These are phyloP conservation scores for Balansia obtecta DNA, from an alignment of 2,329 filamentous ascomycete species.

Conservation along the genomic window DNA sequence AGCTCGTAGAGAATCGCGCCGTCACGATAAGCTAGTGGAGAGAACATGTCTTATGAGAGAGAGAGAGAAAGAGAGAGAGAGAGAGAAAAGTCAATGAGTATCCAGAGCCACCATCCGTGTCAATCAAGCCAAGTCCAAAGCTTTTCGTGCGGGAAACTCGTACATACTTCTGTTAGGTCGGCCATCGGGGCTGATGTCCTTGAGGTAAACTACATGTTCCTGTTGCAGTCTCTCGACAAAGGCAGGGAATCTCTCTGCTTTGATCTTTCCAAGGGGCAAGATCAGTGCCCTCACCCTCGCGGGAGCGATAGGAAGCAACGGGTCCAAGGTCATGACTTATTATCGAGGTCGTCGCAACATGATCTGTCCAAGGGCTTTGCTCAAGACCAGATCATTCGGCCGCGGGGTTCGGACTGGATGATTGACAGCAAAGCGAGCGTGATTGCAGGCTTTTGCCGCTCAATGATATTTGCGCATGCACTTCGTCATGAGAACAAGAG, in stretches of 20 bases:
- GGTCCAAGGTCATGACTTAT: constrained; percentile 72
- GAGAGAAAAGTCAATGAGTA: constrained; percentile 10
- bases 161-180: constrained; percentile 78
- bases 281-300: constrained; percentile 82
- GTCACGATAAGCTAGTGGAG: constrained; percentile 73
- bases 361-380: constrained; percentile 10
- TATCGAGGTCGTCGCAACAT: constrained; percentile 26
- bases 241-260: constrained; percentile 62
- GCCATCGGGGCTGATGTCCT: constrained; percentile 75
- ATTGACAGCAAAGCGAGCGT: not conserved
- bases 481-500: not conserved
- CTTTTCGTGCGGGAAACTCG: constrained; percentile 5
- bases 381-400: not conserved
- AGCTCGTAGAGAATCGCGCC: constrained; percentile 85
- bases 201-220: constrained; percentile 71
- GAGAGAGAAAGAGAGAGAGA: too few species aligned
- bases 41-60: constrained; percentile 75
- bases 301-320: constrained; percentile 80
- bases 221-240: constrained; percentile 68
- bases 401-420: not conserved
- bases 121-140: not conserved
- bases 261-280: constrained; percentile 78
- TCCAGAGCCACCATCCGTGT: not conserved
- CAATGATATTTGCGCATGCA: not conserved
- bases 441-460: not conserved